Evolutionary conservation across 208 protist genomes (phyloP).

Genomic region (Acanthamoeba triangularis): DNA sequence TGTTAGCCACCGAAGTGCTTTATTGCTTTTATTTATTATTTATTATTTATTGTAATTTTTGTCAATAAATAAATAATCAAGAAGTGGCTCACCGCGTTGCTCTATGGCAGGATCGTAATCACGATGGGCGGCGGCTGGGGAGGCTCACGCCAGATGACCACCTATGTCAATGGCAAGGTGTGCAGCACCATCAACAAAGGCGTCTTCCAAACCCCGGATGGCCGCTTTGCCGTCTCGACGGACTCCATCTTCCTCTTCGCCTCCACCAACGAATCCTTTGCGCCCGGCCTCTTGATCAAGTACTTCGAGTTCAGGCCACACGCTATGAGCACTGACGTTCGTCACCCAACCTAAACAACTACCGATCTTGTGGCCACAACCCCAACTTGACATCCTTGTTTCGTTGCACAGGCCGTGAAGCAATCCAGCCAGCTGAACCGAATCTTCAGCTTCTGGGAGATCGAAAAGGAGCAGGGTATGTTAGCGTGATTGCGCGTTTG

Average conservation of each 20-base stretch:
- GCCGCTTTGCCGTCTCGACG: constrained; percentile 72
- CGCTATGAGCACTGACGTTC: constrained; percentile 56
- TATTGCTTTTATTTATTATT: neutral
- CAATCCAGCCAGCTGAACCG: constrained; percentile 70
- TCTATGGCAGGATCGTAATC: constrained; percentile 46
- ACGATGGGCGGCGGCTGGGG: constrained; percentile 62
- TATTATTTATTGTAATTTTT: neutral
- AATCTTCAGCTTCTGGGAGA: constrained; percentile 77
- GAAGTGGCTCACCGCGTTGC: no score
- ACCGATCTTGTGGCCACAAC: neutral
- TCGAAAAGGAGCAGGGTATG: constrained; percentile 76
- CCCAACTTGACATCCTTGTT: neutral
- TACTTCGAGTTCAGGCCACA: constrained; percentile 70
- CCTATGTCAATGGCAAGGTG: constrained; percentile 76
- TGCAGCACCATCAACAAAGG: constrained; percentile 76
- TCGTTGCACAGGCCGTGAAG: constrained; percentile 44
- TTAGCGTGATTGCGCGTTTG: neutral
- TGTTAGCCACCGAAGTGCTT: neutral
- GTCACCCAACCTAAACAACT: neutral
- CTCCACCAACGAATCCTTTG: constrained; percentile 71
- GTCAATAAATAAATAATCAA: no score
- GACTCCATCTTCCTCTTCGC: constrained; percentile 74
- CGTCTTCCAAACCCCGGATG: constrained; percentile 76
- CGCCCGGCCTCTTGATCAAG: constrained; percentile 60
- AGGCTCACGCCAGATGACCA: constrained; percentile 65